A percentile compares a stretch with the other conserved stretches of the same genome.
Conservation (phyloP, 306 rosid species). For the Parietaria judaica region DNA sequence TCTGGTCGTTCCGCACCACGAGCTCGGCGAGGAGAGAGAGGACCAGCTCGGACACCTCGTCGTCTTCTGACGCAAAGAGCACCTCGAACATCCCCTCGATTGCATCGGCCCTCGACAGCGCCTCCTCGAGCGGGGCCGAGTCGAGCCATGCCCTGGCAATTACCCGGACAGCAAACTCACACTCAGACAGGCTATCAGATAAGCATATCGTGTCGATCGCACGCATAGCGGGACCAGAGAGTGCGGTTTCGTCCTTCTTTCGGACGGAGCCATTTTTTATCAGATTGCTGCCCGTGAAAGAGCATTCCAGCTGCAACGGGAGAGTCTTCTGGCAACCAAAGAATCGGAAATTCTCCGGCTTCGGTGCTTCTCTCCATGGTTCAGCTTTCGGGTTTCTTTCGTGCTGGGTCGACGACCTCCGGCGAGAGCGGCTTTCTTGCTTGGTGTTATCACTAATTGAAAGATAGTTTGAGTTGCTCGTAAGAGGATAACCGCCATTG, state of each 20-base stretch:
- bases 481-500: conserved; percentile 30
- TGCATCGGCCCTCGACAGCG: conserved; percentile 41
- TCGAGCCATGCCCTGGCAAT: conserved; percentile 66
- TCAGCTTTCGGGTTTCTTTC: conserved; percentile 28
- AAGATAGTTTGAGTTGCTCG: conserved; percentile 19
- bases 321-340: conserved; percentile 41
- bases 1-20: conserved; percentile 26
- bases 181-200: conserved; percentile 46
- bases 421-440: conserved; percentile 32
- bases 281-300: conserved; percentile 20
- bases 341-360: conserved; percentile 40
- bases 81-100: conserved; percentile 73
- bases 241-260: conserved; percentile 23
- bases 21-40: conserved; percentile 65
- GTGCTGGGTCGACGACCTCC: conserved; percentile 32
- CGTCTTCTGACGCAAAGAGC: conserved; percentile 56
- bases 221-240: conserved; percentile 33
- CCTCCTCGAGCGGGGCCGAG: conserved; percentile 45
- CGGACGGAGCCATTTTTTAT: conserved; percentile 26
- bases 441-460: neutral
- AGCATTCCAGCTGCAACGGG: conserved; percentile 30
- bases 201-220: conserved; percentile 51
- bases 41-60: conserved; percentile 61
- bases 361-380: conserved; percentile 27
- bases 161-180: conserved; percentile 53